These are phyloP conservation scores for Nakataea oryzae DNA, from an alignment of 2,329 filamentous ascomycete genomes.

Conservation along the genomic window DNA sequence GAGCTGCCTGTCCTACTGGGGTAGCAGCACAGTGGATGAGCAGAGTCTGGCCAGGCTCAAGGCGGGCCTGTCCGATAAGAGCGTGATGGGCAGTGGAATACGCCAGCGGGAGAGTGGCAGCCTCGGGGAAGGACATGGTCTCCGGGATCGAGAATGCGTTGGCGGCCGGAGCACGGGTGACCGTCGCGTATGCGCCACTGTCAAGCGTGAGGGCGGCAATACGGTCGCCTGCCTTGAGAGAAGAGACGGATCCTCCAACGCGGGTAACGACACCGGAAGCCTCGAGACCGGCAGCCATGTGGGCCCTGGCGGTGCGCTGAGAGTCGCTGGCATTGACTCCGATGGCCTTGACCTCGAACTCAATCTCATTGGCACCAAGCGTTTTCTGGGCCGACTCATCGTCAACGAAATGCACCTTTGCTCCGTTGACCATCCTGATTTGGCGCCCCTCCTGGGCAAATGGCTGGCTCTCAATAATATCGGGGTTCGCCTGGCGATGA, in stretches of 20 bases:
- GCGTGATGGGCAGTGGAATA: constrained; percentile 16
- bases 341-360: constrained; percentile 15
- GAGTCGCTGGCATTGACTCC: constrained; percentile 21
- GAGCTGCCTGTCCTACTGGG: constrained; percentile 15
- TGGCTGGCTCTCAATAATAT: constrained; percentile 3
- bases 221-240: constrained; percentile 17
- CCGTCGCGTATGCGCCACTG: constrained; percentile 3
- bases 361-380: constrained; percentile 10
- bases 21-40: constrained; percentile 32
- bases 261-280: constrained; percentile 5
- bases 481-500: constrained; percentile 4
- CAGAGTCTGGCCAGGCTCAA: constrained; percentile 15
- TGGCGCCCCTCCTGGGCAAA: constrained; percentile 9
- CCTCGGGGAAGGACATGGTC: constrained; percentile 15
- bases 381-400: constrained; percentile 4
- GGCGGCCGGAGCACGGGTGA: constrained; percentile 1
- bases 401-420: constrained; percentile 12
- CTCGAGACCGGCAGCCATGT: constrained; percentile 11
- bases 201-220: constrained; percentile 12
- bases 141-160: constrained; percentile 15
- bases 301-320: neutral
- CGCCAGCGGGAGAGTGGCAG: constrained; percentile 15
- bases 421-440: constrained; percentile 11
- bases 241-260: constrained; percentile 6
- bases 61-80: constrained; percentile 9